Evolutionary conservation across 495 filamentous ascomycete species (phyloP).

Genomic region (Lasiosphaeris hirsuta): DNA sequence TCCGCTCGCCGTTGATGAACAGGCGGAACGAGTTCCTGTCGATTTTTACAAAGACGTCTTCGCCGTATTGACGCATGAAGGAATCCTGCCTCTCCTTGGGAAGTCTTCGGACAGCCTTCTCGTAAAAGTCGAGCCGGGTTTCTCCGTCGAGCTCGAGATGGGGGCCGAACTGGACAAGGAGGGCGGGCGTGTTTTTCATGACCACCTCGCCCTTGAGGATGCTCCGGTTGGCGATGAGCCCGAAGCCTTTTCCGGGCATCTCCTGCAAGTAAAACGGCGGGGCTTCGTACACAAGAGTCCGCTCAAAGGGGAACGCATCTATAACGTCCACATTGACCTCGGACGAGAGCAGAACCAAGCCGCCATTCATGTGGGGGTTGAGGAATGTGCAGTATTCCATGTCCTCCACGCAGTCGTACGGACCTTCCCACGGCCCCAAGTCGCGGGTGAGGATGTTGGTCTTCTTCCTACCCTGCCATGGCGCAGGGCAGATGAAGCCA

Average conservation of each 20-base stretch:
- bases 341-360: constrained; percentile 33
- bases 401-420: constrained; percentile 32
- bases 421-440: constrained; percentile 29
- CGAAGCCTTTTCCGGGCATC: constrained; percentile 38
- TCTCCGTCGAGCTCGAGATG: constrained; percentile 26
- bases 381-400: constrained; percentile 33
- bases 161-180: constrained; percentile 30
- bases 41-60: constrained; percentile 30
- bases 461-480: too few species aligned
- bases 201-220: constrained; percentile 40
- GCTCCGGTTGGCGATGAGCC: constrained; percentile 36
- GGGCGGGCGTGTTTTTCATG: constrained; percentile 29
- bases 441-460: background rate
- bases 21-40: constrained; percentile 41
- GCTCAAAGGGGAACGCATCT: constrained; percentile 13
- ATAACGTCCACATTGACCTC: constrained; percentile 25
- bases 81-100: constrained; percentile 13
- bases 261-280: constrained; percentile 27
- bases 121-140: constrained; percentile 26
- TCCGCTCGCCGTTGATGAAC: constrained; percentile 29
- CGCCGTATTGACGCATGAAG: constrained; percentile 37
- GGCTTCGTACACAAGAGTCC: background rate
- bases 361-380: constrained; percentile 26
- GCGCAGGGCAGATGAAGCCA: too few species aligned
- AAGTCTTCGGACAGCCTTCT: constrained; percentile 28